A percentile compares a stretch with the other conserved stretches of the same genome.
Conservation (phyloP, 2,329 filamentous ascomycete genomes). For the Fusarium mundagurra region DNA sequence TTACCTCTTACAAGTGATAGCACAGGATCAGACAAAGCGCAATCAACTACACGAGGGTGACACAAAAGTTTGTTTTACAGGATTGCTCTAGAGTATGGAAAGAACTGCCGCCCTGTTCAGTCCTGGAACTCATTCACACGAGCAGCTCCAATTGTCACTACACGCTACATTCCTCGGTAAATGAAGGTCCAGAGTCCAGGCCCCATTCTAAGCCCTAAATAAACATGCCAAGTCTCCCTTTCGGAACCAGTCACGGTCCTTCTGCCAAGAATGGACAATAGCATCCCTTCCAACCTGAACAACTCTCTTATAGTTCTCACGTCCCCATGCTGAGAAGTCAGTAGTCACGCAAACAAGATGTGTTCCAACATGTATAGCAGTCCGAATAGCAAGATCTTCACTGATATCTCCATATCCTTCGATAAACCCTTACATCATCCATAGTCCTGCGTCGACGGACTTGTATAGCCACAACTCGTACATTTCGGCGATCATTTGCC, state of each 20-base stretch:
- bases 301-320: not conserved
- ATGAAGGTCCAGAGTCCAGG: too few relatives aligned
- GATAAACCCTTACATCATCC: slow-evolving; percentile 4
- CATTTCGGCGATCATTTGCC: slow-evolving; percentile 15
- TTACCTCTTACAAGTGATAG: too few relatives aligned
- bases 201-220: not conserved
- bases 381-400: not conserved
- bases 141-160: too few relatives aligned
- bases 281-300: not conserved
- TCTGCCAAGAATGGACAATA: not conserved
- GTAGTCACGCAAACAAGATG: slow-evolving; percentile 1
- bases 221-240: not conserved
- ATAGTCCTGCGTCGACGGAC: not conserved
- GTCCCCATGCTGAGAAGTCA: not conserved
- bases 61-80: too few relatives aligned
- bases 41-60: too few relatives aligned
- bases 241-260: not conserved
- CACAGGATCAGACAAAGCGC: too few relatives aligned
- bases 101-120: too few relatives aligned
- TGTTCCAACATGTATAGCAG: not conserved
- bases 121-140: too few relatives aligned
- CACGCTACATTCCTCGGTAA: too few relatives aligned
- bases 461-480: slow-evolving; percentile 10
- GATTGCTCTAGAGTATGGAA: too few relatives aligned
- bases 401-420: not conserved